Conservation (phyloP, 495 filamentous ascomycete genomes). For the Lindgomyces ingoldianus region DNA sequence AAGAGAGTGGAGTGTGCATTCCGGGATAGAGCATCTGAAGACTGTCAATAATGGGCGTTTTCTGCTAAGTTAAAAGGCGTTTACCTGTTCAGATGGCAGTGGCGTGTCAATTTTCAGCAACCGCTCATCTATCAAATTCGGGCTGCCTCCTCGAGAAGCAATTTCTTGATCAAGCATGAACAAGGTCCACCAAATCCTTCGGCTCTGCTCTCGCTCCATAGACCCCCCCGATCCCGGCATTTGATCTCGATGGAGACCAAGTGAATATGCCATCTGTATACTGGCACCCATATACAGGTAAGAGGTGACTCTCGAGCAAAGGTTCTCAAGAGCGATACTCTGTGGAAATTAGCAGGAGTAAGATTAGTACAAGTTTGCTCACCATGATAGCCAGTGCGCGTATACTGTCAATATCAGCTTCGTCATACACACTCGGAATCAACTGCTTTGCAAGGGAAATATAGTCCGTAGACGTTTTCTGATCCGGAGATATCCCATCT, state of each 20-base stretch:
- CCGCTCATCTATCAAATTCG: constrained; percentile 27
- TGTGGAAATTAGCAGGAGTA: not conserved
- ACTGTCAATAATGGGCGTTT: not conserved
- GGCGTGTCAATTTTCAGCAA: constrained; percentile 23
- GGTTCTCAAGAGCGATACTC: constrained; percentile 39
- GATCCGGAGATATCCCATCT: constrained; percentile 6
- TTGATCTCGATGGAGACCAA: constrained; percentile 42
- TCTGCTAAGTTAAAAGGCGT: not conserved
- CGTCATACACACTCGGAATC: constrained; percentile 40
- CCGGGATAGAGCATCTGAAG: constrained; percentile 37
- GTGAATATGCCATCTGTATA: constrained; percentile 42
- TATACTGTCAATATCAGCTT: constrained; percentile 43
- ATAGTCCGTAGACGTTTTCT: constrained; percentile 35
- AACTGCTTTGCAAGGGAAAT: constrained; percentile 39
- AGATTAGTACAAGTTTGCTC: not conserved
- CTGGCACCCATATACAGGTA: constrained; percentile 43
- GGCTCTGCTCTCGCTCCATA: constrained; percentile 37
- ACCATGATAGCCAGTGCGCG: constrained; percentile 40
- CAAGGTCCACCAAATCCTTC: constrained; percentile 33
- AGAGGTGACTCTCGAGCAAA: constrained; percentile 38
- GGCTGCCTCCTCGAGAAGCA: constrained; percentile 31
- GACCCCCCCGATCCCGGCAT: constrained; percentile 29
- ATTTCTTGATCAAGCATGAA: constrained; percentile 34
- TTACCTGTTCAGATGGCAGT: constrained; percentile 32
- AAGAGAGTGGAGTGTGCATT: constrained; percentile 39